These are phyloP conservation scores for Epichloe uncinata DNA, from an alignment of 2,329 filamentous ascomycete species.

Conservation along the genomic window DNA sequence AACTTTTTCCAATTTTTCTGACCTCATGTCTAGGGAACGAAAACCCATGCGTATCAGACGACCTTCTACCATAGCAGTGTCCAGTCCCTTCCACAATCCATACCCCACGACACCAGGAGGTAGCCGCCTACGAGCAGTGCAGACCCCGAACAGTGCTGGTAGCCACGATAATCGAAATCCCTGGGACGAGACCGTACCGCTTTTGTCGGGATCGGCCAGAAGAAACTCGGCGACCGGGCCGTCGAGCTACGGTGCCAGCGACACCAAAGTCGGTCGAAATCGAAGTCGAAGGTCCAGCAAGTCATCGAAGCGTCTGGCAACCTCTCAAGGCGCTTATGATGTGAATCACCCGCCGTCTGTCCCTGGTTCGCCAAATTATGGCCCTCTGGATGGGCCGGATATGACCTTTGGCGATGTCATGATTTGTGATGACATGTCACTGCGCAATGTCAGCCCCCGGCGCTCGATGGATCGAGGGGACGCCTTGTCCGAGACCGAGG, in stretches of 20 bases:
- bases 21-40: constrained; percentile 34
- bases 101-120: constrained; percentile 13
- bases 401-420: constrained; percentile 56
- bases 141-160: constrained; percentile 27
- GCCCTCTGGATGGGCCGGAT: constrained; percentile 33
- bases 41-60: constrained; percentile 51
- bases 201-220: constrained; percentile 30
- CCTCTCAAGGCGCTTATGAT: constrained; percentile 33
- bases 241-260: constrained; percentile 30
- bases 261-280: constrained; percentile 20
- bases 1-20: neutral
- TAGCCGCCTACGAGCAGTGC: constrained; percentile 24
- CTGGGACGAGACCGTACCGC: constrained; percentile 38
- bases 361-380: constrained; percentile 45
- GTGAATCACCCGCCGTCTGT: constrained; percentile 58
- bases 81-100: constrained; percentile 22
- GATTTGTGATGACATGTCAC: constrained; percentile 50
- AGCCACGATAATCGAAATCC: constrained; percentile 32
- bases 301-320: constrained; percentile 33
- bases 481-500: constrained; percentile 17
- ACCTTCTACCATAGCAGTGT: constrained; percentile 32
- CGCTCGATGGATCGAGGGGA: constrained; percentile 19
- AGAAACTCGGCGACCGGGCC: constrained; percentile 12
- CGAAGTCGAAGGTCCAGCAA: constrained; percentile 35
- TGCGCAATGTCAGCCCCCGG: constrained; percentile 17